phyloP scores from a whole-genome alignment of 1,284 basidiomycete genomes.

The Hemileia vastatrix region DNA sequence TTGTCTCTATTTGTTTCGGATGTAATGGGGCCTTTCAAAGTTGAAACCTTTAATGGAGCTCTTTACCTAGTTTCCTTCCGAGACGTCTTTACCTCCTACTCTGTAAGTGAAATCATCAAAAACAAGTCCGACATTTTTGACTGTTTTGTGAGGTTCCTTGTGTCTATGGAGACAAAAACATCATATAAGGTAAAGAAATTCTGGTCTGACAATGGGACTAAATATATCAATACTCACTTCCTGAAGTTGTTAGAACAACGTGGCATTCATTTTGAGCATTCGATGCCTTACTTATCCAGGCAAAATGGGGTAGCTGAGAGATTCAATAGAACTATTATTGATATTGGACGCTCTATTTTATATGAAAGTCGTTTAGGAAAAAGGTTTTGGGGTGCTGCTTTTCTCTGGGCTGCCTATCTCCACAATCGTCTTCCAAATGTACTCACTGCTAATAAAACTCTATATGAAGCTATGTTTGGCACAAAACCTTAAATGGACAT shows the following conservation, averaged over 20 bases:
- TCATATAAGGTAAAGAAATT: too few species aligned
- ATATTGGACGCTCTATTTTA: neutral
- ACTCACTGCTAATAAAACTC: neutral
- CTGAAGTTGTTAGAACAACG: too few species aligned
- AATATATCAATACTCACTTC: too few species aligned
- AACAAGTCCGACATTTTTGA: constrained; percentile 1
- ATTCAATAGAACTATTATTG: neutral
- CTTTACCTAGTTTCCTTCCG: neutral
- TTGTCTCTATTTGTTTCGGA: too few species aligned
- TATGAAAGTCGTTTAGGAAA: neutral
- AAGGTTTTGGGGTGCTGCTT: neutral
- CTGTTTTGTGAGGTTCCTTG: too few species aligned
- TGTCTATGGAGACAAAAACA: too few species aligned
- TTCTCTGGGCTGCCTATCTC: neutral
- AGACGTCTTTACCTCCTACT: constrained; percentile 1
- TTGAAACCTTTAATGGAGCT: neutral
- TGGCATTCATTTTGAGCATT: too few species aligned
- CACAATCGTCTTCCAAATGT: neutral
- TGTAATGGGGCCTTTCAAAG: constrained; percentile 8
- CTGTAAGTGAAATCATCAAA: neutral
- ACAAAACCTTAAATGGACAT: neutral
- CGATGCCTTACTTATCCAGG: neutral
- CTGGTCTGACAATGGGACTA: too few species aligned
- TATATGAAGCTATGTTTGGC: neutral
- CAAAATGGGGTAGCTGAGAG: neutral